Evolutionary conservation across 2,329 filamentous ascomycete species (phyloP), one percentile per base, ranked within the genome.

Genomic region (Macrophomina phaseolina): DNA sequence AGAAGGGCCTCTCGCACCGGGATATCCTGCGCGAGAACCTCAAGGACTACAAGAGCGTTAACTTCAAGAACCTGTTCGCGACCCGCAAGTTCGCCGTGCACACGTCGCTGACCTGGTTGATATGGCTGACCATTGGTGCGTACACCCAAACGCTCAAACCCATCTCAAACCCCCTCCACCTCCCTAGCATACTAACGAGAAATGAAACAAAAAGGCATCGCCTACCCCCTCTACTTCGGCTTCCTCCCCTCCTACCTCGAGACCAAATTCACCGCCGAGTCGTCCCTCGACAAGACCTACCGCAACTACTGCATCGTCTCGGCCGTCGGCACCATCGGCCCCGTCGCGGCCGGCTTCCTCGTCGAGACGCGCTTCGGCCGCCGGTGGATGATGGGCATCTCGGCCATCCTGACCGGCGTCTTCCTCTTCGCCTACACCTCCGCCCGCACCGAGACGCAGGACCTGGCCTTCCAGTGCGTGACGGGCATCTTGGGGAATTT

Each of bases 371-470:
- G 79, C 0, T 71, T 82, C 6, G 81, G 81, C 0, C 76, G 80
- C 6, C 73, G 79, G 4, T 81, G 79, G 75, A 82, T 81, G 78
- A 82, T 82, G 80, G 79, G 78, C 1, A 71, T 78, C 4, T 81
- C 81, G 0, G 76, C 82, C 0, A 77, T 78, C 0, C 68, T 84
- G 0, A 83, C 82, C 34, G 82, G 81, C 1, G 76, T 79, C 0
- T 83, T 84, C 36, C 79, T 85, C 16, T 81, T 84, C 14, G 77
- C 82, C 2, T 82, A 83, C 62, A 82, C 82, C 0, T 75, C 72
- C 0, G 81, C 83, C 2, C 75, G 76, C 1, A 81, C 76, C 0
- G 79, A 67, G 73, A 79, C 67, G 0, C 70, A 73, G 6, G 72
- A 74, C 60, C 68, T 79, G 38, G 76, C 73, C 3, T 76, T 78